Conservation (phyloP, 805 yeast species). For the Wickerhamomyces kurtzmanii region DNA sequence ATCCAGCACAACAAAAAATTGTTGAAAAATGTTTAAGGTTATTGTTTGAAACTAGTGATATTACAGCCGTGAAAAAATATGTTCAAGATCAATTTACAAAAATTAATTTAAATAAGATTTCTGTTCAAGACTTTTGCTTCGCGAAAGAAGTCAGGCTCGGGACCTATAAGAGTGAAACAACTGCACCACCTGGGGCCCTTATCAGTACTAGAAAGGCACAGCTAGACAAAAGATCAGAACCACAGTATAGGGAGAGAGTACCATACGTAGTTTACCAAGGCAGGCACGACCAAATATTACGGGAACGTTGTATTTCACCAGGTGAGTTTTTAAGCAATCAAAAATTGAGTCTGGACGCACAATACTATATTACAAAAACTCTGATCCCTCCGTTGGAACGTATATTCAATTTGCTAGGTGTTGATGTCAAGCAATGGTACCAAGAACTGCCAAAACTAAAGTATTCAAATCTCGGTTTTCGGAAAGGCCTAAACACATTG, state of each 20-base stretch:
- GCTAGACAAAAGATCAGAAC: conserved; percentile 63
- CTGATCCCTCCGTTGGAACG: conserved; percentile 87
- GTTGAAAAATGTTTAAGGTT: conserved; percentile 60
- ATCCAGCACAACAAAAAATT: conserved; percentile 82
- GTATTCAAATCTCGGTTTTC: conserved; percentile 1
- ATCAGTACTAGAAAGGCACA: conserved; percentile 56
- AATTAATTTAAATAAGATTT: conserved; percentile 50
- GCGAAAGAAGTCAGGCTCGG: conserved; percentile 87
- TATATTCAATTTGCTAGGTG: conserved; percentile 74
- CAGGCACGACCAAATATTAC: conserved; percentile 40
- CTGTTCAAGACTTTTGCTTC: conserved; percentile 80
- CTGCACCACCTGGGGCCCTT: conserved; percentile 88
- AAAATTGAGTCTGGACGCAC: conserved; percentile 53
- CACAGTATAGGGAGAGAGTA: conserved; percentile 83
- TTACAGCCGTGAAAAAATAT: conserved; percentile 60
- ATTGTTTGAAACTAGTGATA: conserved; percentile 62
- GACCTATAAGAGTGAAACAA: conserved; percentile 58
- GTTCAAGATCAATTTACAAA: conserved; percentile 58
- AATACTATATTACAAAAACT: conserved; percentile 77
- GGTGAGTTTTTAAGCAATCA: conserved; percentile 47
- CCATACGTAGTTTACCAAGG: conserved; percentile 76
- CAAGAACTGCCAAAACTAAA: conserved; percentile 44
- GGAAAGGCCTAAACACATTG: conserved; percentile 5
- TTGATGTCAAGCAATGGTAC: conserved; percentile 71
- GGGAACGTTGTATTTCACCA: conserved; percentile 77